A percentile compares a stretch with the other conserved stretches of the same genome.
Evolutionary conservation across 192 early-diverging fungal genomes (phyloP).

Genomic region (Pecoramyces ruminantium): DNA sequence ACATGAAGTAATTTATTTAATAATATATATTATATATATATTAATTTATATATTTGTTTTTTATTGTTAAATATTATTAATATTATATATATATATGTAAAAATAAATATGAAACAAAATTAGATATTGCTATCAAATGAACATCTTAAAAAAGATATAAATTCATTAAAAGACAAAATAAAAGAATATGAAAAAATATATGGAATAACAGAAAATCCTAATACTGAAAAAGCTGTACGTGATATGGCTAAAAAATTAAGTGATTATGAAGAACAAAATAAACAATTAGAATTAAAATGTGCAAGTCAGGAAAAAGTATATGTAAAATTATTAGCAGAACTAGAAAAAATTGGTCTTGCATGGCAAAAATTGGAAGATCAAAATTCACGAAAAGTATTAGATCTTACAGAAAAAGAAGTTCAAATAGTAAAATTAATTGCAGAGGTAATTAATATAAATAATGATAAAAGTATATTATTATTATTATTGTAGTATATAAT

Average conservation of each 20-base stretch:
- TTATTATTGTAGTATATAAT: too few species aligned
- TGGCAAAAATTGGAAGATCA: constrained; percentile 74
- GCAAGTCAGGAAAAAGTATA: constrained; percentile 29
- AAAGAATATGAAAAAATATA: constrained; percentile 9
- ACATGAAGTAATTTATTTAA: not conserved
- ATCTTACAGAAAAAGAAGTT: constrained; percentile 60
- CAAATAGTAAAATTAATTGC: constrained; percentile 56
- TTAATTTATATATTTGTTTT: too few species aligned
- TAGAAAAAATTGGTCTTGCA: constrained; percentile 43
- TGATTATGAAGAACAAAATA: constrained; percentile 20
- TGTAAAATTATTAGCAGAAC: constrained; percentile 28
- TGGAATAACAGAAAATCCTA: constrained; percentile 10
- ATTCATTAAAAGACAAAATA: constrained; percentile 12
- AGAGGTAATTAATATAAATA: constrained; percentile 22
- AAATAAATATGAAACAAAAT: too few species aligned
- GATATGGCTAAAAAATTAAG: not conserved
- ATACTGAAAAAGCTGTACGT: constrained; percentile 9
- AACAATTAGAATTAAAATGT: constrained; percentile 28
- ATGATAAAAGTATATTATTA: too few species aligned
- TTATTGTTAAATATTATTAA: too few species aligned
- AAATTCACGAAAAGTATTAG: constrained; percentile 58
- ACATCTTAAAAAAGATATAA: constrained; percentile 21
- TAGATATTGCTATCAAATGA: not conserved
- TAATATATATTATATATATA: too few species aligned
- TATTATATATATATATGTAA: too few species aligned